Evolutionary conservation across 441 rosid species (phyloP), one percentile per base, ranked within the genome.

Genomic region (Pelargonium cotyledonis): DNA sequence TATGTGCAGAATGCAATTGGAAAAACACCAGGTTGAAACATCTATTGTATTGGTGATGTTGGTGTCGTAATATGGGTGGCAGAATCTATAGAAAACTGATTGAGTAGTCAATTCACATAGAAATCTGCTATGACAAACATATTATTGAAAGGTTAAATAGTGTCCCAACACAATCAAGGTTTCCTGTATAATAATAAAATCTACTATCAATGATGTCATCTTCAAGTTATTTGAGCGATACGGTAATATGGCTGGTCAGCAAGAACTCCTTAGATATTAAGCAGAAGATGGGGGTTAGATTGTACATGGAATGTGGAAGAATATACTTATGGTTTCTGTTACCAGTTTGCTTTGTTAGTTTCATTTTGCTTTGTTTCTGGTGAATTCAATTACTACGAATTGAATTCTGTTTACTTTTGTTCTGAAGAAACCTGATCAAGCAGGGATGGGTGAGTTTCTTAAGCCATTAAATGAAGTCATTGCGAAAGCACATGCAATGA

Each of bases 401-500:
- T 67, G 69, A 73, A 43, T 65, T 69, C 14, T 21, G 35, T 9
- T 65, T 47, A 15, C 26, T 67, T 41, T 67, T 57, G 3, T 65
- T 77, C 72, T 80, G 58, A 79, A 95, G 98, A 95, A 90, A 83
- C 97, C 97, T 68, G 88, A 87, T 60, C 31, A 77, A 9, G 82
- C 78, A 40, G 95, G 92, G 10, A 70, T 95, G 81, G 86, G 80
- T 23, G 91, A 82, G 57, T 89, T 95, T 84, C 85, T 95, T 69
- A 85, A 82, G 75, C 98, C 99, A 46, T 72, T 95, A 77, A 95
- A 86, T 79, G 92, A 85, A 61, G 95, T 80, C 71, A 85, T 93
- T 58, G 65, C 69, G 88, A 90, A 88, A 77, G 99, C 91, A 71
- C 82, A 79, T 79, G 79, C 82, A 38, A 76, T 90, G 85, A 85